Percentiles rank a stretch among this genome's conserved stretches.
Conservation (phyloP, 305 asterid genomes). For the Fraxinus paxiana region DNA sequence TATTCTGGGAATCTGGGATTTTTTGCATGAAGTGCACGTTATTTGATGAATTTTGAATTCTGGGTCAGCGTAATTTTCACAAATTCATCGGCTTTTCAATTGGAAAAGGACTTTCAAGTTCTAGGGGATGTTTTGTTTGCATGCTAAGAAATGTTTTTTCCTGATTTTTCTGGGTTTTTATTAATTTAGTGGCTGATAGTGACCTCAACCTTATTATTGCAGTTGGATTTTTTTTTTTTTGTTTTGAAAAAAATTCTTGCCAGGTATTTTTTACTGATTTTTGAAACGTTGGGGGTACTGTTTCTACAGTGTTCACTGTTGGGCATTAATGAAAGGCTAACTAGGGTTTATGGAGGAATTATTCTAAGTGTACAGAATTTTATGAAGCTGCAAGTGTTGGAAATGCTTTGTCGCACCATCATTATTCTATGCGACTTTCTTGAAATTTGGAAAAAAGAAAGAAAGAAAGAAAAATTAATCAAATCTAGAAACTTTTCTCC, state of each 20-base stretch:
- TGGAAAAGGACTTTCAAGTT: constrained; percentile 16
- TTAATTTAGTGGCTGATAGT: constrained; percentile 32
- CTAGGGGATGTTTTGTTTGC: constrained; percentile 30
- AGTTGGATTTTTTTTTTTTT: not conserved
- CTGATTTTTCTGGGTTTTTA: constrained; percentile 25
- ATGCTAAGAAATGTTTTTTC: constrained; percentile 27
- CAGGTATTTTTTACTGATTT: constrained; percentile 9
- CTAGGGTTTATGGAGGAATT: constrained; percentile 28
- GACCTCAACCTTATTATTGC: constrained; percentile 19
- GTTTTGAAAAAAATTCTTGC: constrained; percentile 18
- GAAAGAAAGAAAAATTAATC: not conserved
- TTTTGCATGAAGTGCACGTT: constrained; percentile 43
- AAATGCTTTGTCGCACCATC: not conserved
- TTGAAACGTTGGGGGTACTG: constrained; percentile 17
- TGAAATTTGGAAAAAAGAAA: not conserved
- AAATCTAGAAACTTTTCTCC: not conserved
- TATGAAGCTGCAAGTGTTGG: constrained; percentile 10
- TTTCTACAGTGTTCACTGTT: constrained; percentile 26
- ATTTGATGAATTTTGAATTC: constrained; percentile 21
- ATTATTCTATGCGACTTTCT: not conserved
- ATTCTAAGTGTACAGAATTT: not conserved
- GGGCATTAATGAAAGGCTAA: constrained; percentile 22
- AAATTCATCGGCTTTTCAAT: constrained; percentile 24
- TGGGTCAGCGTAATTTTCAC: constrained; percentile 22
- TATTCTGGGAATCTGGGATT: constrained; percentile 7